Evolutionary conservation across 176 grass and related monocot species (phyloP), one percentile per base, ranked within the genome.

Genomic region (Puccinellia tenuiflora): DNA sequence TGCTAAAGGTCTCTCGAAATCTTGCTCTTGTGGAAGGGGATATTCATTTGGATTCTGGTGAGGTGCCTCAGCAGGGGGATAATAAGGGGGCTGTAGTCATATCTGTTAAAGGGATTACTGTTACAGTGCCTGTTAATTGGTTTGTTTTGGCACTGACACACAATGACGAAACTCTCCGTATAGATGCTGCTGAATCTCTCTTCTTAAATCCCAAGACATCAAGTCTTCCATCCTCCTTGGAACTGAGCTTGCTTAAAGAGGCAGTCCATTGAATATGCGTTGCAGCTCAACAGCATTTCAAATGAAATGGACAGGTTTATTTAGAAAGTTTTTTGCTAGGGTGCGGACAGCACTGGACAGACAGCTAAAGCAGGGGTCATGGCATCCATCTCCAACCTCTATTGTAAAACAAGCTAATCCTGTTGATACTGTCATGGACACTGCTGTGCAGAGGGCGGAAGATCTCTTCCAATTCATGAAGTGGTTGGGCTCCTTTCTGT

Each of bases 261-360:
- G 86, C 90, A 81, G 87, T 95, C 81, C 92, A 76, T 76, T 98
- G 83, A 98, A 98, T 88, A 98, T 98, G 92, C 85, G 92, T 67
- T 93, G 96, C 79, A 95, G 92, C 86, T 98, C 96, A 10, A 92
- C 92, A 24, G 85, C 96, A 87, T 98, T 98, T 87, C 96, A 95
- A 86, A 98, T 98, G 96, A 98, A 95, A 89, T 98, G 96, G 96
- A 90, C 92, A 78, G 93, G 92, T 68, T 80, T 98, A 47, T 98
- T 98, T 81, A 91, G 83, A 71, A 98, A 95, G 43, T 88, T 98
- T 80, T 95, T 98, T 74, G 81, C 92, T 69, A 90, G 96, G 85
- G 96, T 98, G 59, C 90, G 92, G n/a, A 98, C 92, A 30, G 86
- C 96, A 90, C 87, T 98, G 75, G 96, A 98, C 46, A 93, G 96